Base-by-base conservation (phyloP, 2,329 filamentous ascomycete genomes). In the Aureobasidium sp. region DNA sequence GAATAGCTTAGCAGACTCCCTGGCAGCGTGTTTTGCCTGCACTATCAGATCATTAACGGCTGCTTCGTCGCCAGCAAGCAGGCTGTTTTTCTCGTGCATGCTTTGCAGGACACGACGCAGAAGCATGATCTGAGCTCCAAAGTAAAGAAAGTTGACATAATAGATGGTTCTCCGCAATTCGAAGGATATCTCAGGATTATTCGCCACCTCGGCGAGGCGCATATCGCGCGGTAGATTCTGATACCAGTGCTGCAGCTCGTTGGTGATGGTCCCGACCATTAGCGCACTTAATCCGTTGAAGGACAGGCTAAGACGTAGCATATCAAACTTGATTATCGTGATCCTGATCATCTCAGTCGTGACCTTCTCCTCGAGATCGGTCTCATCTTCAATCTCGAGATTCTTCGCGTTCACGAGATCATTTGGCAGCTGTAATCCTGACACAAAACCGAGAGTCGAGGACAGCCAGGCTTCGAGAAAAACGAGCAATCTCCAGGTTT, bases 311-410 rank as follows among this genome's bases (percentile, higher is more conserved):
- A 55, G 52, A 10, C 52, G 44, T 20, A 63, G 29, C 52, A 63
- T 59, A n/a, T 63, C 53, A 27, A 51, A 43, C 34, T 63, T 63
- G n/a, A 63, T 46, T 17, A 51, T 20, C 0, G 53, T 43, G 29
- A 63, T 52, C n/a, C 52, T 63, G 53, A 55, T 39, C 61, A 63
- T 63, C 32, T 63, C 61, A 8, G 61, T 59, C 27, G 44, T 32
- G 26, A 63, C 53, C n/a, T 36, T 34, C 12, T 59, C 61, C 10
- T 55, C 60, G 4, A 62, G 34, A 17, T 32, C n/a, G 20, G 27
- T 4, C 20, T 56, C 51, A 10, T 29, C 26, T 5, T 57, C 60
- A 1, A 43, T 56, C 32, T 62, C 51, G n/a, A 62, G 12, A 7
- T 50, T 43, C 15, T 39, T 48, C 32, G 46, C 10, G 9, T 47